Evolutionary conservation across 306 rosid species (phyloP).

Genomic region (Medicago lupulina): DNA sequence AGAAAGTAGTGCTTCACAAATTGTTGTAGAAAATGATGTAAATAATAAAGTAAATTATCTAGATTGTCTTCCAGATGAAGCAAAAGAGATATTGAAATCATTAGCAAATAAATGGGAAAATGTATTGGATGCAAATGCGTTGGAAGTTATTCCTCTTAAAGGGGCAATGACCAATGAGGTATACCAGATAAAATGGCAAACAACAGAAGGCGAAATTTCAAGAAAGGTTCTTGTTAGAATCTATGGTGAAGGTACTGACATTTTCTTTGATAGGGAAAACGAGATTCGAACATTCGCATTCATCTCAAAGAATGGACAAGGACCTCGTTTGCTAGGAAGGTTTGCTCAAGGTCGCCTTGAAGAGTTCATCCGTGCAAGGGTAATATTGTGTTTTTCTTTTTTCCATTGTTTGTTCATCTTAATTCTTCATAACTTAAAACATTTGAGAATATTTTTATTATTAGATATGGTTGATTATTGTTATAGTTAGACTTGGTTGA

Average conservation of each 20-base stretch:
- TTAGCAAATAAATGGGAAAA: slow-evolving; percentile 78
- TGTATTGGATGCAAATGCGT: slow-evolving; percentile 56
- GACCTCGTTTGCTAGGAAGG: slow-evolving; percentile 79
- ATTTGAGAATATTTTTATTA: background rate
- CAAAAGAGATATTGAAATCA: slow-evolving; percentile 56
- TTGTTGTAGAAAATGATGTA: slow-evolving; percentile 40
- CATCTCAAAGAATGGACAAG: slow-evolving; percentile 78
- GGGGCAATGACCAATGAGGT: slow-evolving; percentile 93
- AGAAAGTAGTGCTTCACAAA: slow-evolving; percentile 29
- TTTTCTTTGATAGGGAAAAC: slow-evolving; percentile 69
- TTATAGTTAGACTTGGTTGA: background rate
- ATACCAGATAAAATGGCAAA: slow-evolving; percentile 81
- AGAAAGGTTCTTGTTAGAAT: slow-evolving; percentile 74
- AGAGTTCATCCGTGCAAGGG: slow-evolving; percentile 86
- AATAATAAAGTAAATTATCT: slow-evolving; percentile 23
- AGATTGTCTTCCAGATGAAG: slow-evolving; percentile 64
- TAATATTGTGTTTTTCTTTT: slow-evolving; percentile 38
- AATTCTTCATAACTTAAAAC: background rate
- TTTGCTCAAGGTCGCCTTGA: slow-evolving; percentile 78
- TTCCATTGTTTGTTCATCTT: slow-evolving; percentile 14
- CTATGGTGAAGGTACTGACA: slow-evolving; percentile 76
- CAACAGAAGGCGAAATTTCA: slow-evolving; percentile 56
- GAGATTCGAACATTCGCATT: slow-evolving; percentile 67
- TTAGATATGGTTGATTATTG: background rate
- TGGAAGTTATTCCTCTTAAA: slow-evolving; percentile 72